Base-by-base conservation (phyloP, 108 stramenopile species). In the Craspedostauros australis region DNA sequence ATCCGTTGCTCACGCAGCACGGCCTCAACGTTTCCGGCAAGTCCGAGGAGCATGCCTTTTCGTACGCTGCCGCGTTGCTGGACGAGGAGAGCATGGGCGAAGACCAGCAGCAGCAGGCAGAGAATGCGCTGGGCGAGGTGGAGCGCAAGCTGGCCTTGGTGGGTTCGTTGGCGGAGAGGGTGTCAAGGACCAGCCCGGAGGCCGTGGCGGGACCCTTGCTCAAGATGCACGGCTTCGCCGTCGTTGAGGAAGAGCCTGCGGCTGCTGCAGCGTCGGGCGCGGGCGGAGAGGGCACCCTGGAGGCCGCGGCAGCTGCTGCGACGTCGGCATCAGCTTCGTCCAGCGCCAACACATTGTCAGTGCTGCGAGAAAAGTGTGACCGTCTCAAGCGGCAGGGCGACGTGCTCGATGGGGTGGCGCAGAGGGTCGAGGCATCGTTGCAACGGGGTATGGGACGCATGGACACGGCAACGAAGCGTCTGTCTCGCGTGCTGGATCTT, bases 121-220 rank as follows among this genome's bases (percentile, higher is more conserved):
- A 78, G 28, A 78, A 73, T 25, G 84, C 84, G 8, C 50, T 90
- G 60, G 77, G 72, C 23, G 84, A 90, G 46, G 88, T 90, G n/a
- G 80, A 86, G 28, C 80, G 84, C 2, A 86, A 86, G 46, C 63
- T 85, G 29, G 73, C 78, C 11, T 51, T 90, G 49, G 88, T 90
- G 38, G 77, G 80, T 50, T 80, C 80, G 41, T 54, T 90, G 63
- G 77, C 82, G 20, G 82, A 82, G 30, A 62, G 84, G 29, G 61
- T 90, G 0, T 77, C 78, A 8, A 51, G 88, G 26, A 85, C 85
- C 29, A 63, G 58, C 25, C 88, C 88, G 1, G 84, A 81, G 55
- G 72, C 72, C n/a, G 77, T 90, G 30, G 82, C 88, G 8, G 88
- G 74, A 14, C 82, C 82, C 3, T 57, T 90, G 27, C 38, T 90